Evolutionary conservation across 345 rosid species (phyloP).

Genomic region (Cochlearia excelsa): DNA sequence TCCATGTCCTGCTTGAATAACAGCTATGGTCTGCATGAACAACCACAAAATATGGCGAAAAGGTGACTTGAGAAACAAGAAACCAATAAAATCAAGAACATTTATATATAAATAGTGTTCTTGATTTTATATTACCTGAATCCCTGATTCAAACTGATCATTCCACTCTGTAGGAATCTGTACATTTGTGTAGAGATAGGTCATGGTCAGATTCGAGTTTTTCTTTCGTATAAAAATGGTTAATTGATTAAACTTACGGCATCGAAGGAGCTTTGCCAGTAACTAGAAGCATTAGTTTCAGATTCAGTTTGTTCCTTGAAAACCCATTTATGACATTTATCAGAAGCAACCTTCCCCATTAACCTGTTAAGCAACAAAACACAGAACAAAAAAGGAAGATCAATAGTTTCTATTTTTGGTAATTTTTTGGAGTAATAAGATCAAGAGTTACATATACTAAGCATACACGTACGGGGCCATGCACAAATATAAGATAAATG

Average conservation of each 20-base stretch:
- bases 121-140: slow-evolving; percentile 60
- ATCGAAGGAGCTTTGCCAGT: slow-evolving; percentile 99
- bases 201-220: slow-evolving; percentile 72
- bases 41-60: slow-evolving; percentile 44
- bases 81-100: slow-evolving; percentile 8
- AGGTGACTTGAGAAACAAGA: slow-evolving; percentile 22
- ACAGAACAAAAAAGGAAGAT: not conserved
- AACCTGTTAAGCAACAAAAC: slow-evolving; percentile 51
- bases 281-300: slow-evolving; percentile 89
- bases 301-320: slow-evolving; percentile 94
- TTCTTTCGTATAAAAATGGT: slow-evolving; percentile 44
- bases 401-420: slow-evolving; percentile 12
- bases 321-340: slow-evolving; percentile 99
- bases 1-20: slow-evolving; percentile 99
- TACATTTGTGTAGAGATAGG: slow-evolving; percentile 42
- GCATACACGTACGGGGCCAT: slow-evolving; percentile 6
- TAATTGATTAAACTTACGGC: slow-evolving; percentile 51
- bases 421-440: not conserved
- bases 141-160: slow-evolving; percentile 98
- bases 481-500: not conserved
- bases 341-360: slow-evolving; percentile 99
- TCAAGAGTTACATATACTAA: not conserved
- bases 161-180: slow-evolving; percentile 99
- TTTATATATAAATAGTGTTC: not conserved
- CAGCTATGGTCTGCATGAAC: slow-evolving; percentile 98